A percentile compares a stretch with the other conserved stretches of the same genome.
These are phyloP conservation scores for Euptelea pleiosperma DNA, from an alignment of 164 flowering plant genomes.

Conservation along the genomic window DNA sequence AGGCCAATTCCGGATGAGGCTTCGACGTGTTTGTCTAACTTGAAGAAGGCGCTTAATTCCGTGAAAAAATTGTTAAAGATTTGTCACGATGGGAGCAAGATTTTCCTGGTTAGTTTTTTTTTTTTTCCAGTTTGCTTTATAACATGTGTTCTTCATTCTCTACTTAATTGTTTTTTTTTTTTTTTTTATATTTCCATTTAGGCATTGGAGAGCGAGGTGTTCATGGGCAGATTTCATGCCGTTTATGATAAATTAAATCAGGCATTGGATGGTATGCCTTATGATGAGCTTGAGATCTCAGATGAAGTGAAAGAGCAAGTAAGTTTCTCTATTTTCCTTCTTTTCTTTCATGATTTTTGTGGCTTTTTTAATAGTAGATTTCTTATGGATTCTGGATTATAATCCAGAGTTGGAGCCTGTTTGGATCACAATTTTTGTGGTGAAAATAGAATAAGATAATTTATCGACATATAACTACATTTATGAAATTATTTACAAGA, in stretches of 20 bases:
- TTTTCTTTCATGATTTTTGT: neutral
- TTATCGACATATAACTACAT: too few species aligned
- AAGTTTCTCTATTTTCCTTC: constrained; percentile 4
- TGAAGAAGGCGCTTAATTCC: constrained; percentile 44
- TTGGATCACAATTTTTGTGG: neutral
- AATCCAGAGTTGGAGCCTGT: neutral
- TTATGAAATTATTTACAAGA: too few species aligned
- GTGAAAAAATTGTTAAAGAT: constrained; percentile 56
- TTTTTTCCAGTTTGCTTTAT: neutral
- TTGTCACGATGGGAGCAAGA: constrained; percentile 73
- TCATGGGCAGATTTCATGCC: constrained; percentile 47
- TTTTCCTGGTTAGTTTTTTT: constrained; percentile 50
- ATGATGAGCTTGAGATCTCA: constrained; percentile 54
- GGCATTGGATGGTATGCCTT: constrained; percentile 53
- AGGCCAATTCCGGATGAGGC: constrained; percentile 25
- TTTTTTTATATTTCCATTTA: constrained; percentile 18
- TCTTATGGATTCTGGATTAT: too few species aligned
- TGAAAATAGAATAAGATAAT: too few species aligned
- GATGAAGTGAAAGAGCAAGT: constrained; percentile 83
- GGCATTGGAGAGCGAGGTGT: constrained; percentile 63
- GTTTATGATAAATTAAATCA: constrained; percentile 45
- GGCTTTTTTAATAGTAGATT: too few species aligned
- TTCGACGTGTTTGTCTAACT: constrained; percentile 21
- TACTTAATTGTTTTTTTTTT: neutral
- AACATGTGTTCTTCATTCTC: neutral